These are phyloP conservation scores for Solanum pinnatisectum DNA, from an alignment of 257 asterid genomes.

Conservation along the genomic window DNA sequence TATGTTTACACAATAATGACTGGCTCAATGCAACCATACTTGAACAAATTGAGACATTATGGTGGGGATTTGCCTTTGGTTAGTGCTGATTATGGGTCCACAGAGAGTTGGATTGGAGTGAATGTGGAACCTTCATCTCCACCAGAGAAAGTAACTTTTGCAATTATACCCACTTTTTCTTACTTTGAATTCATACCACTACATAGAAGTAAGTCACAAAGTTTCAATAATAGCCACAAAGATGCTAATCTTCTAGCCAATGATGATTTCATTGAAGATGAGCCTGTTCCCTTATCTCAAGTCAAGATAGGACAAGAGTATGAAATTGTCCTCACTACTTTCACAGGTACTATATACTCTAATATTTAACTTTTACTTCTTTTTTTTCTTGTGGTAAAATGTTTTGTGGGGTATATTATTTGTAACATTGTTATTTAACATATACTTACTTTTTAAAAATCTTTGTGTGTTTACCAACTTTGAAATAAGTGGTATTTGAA, in stretches of 20 bases:
- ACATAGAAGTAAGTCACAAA: conserved; percentile 16
- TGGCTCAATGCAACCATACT: conserved; percentile 75
- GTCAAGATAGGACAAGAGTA: conserved; percentile 62
- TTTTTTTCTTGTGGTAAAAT: background rate
- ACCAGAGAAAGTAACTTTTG: conserved; percentile 62
- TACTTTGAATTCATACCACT: conserved; percentile 85
- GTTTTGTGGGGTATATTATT: background rate
- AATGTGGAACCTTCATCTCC: conserved; percentile 56
- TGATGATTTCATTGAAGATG: conserved; percentile 51
- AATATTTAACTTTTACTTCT: background rate
- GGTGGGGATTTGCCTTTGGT: conserved; percentile 55
- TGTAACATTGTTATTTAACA: background rate
- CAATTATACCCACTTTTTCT: conserved; percentile 56
- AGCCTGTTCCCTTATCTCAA: conserved; percentile 55
- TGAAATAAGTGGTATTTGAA: background rate
- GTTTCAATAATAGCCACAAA: background rate
- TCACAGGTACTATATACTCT: conserved; percentile 34
- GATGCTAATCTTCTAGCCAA: background rate
- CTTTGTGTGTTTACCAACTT: background rate
- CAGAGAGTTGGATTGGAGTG: conserved; percentile 87
- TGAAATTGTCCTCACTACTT: conserved; percentile 69
- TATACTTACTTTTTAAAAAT: background rate
- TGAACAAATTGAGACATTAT: conserved; percentile 53
- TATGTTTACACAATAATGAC: conserved; percentile 74
- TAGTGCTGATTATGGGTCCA: conserved; percentile 80